phyloP scores from a whole-genome alignment of 2,329 filamentous ascomycete species.

The Nakataea oryzae region DNA sequence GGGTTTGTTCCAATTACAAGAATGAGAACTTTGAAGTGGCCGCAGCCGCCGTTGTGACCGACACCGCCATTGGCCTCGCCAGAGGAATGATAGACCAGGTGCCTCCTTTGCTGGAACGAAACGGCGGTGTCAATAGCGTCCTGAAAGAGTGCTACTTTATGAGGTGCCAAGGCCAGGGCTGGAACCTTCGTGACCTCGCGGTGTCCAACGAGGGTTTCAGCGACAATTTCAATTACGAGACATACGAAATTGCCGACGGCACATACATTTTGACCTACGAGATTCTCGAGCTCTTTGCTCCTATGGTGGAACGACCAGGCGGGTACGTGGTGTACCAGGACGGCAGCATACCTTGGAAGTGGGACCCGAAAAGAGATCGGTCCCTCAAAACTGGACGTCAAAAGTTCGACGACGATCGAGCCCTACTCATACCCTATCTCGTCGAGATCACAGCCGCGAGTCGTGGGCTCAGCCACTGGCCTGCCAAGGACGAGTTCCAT shows the following conservation, averaged over 20 bases:
- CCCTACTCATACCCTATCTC: slow-evolving; percentile 21
- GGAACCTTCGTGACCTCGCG: neutral
- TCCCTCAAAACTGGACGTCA: slow-evolving; percentile 13
- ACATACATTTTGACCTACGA: slow-evolving; percentile 11
- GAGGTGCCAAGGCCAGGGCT: slow-evolving; percentile 9
- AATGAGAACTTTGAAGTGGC: slow-evolving; percentile 17
- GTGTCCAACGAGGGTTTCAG: slow-evolving; percentile 4
- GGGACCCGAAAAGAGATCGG: slow-evolving; percentile 15
- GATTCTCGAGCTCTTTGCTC: slow-evolving; percentile 8
- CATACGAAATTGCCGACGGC: slow-evolving; percentile 16
- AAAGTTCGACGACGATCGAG: slow-evolving; percentile 24
- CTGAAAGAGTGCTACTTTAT: slow-evolving; percentile 10
- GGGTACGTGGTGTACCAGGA: slow-evolving; percentile 13
- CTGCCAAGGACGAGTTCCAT: slow-evolving; percentile 24
- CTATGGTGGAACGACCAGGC: slow-evolving; percentile 5
- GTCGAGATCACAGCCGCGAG: slow-evolving; percentile 18
- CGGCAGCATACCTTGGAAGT: slow-evolving; percentile 13
- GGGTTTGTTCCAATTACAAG: slow-evolving; percentile 20
- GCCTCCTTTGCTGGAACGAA: slow-evolving; percentile 11
- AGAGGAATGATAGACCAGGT: slow-evolving; percentile 20
- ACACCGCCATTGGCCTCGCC: slow-evolving; percentile 23
- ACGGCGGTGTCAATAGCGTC: slow-evolving; percentile 13
- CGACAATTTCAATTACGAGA: slow-evolving; percentile 14
- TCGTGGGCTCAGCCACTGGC: slow-evolving; percentile 12
- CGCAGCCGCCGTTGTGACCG: slow-evolving; percentile 23